Evolutionary conservation across 331 rosid genomes (phyloP).

Genomic region (Telfairia occidentalis): DNA sequence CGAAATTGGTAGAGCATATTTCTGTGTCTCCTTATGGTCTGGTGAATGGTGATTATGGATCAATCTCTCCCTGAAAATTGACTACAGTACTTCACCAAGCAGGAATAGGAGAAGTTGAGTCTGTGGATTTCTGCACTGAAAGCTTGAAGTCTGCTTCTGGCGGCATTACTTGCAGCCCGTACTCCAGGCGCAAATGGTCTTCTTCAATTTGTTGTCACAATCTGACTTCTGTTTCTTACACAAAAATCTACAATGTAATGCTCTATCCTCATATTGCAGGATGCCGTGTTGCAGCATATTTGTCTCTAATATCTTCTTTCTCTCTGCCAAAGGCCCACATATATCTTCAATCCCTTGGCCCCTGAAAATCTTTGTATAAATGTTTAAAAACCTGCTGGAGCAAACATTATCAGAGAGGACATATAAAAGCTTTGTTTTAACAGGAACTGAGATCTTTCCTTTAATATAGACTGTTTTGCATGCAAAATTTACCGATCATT

Average conservation of each 20-base stretch:
- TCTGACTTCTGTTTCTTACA: background rate
- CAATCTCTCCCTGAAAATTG: background rate
- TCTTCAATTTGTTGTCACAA: background rate
- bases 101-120: conserved; percentile 4
- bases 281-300: background rate
- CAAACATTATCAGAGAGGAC: background rate
- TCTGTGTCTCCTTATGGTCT: background rate
- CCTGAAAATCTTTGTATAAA: background rate
- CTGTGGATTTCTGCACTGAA: background rate
- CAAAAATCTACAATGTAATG: background rate
- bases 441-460: background rate
- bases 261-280: background rate
- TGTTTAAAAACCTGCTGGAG: background rate
- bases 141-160: background rate
- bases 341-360: background rate
- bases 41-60: background rate
- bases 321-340: background rate
- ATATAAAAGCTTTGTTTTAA: background rate
- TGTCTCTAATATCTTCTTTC: background rate
- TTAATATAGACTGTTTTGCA: background rate
- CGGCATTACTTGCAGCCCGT: background rate
- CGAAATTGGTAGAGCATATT: background rate
- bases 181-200: background rate
- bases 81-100: background rate
- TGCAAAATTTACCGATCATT: background rate